Base-by-base conservation (phyloP, 176 grass and related monocot species). In the Triticum urartu region DNA sequence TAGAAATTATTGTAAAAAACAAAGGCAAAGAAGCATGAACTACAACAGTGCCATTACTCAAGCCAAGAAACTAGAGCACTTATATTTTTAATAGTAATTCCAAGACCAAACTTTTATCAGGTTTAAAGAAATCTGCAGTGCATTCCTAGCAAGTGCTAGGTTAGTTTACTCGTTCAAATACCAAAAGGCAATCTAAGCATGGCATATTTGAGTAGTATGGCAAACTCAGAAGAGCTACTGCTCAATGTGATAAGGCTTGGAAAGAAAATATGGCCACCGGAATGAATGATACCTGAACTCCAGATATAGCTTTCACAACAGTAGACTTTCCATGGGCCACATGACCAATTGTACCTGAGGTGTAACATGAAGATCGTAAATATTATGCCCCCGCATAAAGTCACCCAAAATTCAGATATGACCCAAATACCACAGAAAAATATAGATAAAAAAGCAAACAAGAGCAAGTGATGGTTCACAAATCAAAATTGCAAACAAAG, bases 301-400 rank as follows among this genome's bases (percentile, higher is more conserved):
- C 85, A 75, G 85, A 87, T 73, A 87, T 87, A 36, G 85, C 78
- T 74, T 81, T 87, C 60, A 87, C 78, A 0, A 81, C 85, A 50
- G 68, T 87, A 50, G 85, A 87, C 78, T 81, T 87, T 75, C 85
- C 85, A 81, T 87, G 85, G 22, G 85, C 85, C 85, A 81, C 85
- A 0, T 81, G 85, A 52, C 78, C 85, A 81, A 85, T 85, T 60
- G 82, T 85, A 34, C 82, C 82, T 85, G 38, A 63, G 54, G 2
- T 30, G 38, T 77, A 5, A 77, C 59, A 80, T 65, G 3, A 43
- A 11, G 35, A 60, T 79, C 1, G 6, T 22, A 18, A 64, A 43
- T 42, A 30, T 80, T 80, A 80, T 65, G 78, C 21, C 4, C 5
- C 14, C 4, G 4, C 34, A 80, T 5, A 54, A 18, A 21, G 21